phyloP scores from a whole-genome alignment of 75 land plant genomes.

The Azolla pinnata region DNA sequence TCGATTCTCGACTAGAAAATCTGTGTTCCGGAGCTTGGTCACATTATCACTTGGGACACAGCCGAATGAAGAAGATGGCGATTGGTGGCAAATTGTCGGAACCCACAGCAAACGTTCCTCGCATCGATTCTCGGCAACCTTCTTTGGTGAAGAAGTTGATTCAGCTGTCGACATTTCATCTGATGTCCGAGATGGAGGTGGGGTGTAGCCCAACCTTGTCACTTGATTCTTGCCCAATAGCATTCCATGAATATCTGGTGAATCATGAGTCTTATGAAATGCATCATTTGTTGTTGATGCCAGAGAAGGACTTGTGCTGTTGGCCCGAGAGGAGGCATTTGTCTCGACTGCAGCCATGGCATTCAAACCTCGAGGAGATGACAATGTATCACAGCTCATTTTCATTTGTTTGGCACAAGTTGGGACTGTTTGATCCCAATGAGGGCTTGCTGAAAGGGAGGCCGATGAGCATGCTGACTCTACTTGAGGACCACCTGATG shows the following conservation, averaged over 20 bases:
- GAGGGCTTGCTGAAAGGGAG: slow-evolving; percentile 27
- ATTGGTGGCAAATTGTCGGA: background rate
- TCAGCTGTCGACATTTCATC: background rate
- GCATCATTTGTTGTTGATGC: background rate
- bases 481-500: background rate
- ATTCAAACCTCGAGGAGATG: background rate
- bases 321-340: no score
- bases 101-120: background rate
- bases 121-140: background rate
- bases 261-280: background rate
- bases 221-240: background rate
- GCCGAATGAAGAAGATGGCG: background rate
- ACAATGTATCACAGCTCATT: slow-evolving; percentile 28
- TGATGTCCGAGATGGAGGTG: background rate
- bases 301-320: background rate
- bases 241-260: background rate
- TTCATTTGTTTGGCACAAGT: slow-evolving; percentile 41
- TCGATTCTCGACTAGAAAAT: no score
- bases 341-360: background rate
- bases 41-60: background rate
- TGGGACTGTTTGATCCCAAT: slow-evolving; percentile 78
- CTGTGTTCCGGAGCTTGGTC: no score
- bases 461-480: background rate
- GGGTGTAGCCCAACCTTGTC: background rate
- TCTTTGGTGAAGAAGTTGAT: slow-evolving; percentile 1